Evolutionary conservation across 106 monocot species (phyloP), one percentile per base, ranked within the genome.

Genomic region (Acorus gramineus): DNA sequence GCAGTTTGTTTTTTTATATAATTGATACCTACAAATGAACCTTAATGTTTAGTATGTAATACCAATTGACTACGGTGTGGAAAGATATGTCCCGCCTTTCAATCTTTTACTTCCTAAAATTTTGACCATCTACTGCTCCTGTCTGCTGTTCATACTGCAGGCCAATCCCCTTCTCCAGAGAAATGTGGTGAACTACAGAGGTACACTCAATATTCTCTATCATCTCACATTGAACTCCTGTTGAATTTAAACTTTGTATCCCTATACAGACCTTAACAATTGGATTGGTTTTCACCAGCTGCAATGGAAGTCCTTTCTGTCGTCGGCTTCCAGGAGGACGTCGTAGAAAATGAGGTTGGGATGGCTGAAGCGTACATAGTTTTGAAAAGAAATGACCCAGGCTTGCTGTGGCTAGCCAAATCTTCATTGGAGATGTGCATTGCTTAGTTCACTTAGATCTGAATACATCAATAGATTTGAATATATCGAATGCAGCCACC

Each of bases 321-420:
- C 44, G 62, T 88, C 4, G 96, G 96, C 55, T 98, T 98, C 68
- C 64, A n/a, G 2, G 96, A 98, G 61, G 91, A 85, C 59, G 64
- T 73, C 42, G 14, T 78, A 12, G 59, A 59, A 8, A 87, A 87
- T 57, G 85, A 86, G 60, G 49, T 79, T 69, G 93, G 93, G 8
- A 66, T 71, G 55, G 65, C 57, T 4, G 90, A 96, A 53, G 69
- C 91, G 7, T 90, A 79, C 65, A 11, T 96, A 69, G 77, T 90
- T 4, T 57, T 96, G 62, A 91, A 83, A 66, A 85, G 91, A 55
- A 82, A 91, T 14, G 96, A 96, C 71, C 96, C 96, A 10, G 96
- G 87, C 0, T 77, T 98, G 70, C 69, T 98, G 47, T 91, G 96
- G 96, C 96, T 98, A 14, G 96, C 83, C 7, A 91, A 88, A 57